Conservation (phyloP, 2,329 filamentous ascomycete genomes). For the Aureobasidium melanogenum region DNA sequence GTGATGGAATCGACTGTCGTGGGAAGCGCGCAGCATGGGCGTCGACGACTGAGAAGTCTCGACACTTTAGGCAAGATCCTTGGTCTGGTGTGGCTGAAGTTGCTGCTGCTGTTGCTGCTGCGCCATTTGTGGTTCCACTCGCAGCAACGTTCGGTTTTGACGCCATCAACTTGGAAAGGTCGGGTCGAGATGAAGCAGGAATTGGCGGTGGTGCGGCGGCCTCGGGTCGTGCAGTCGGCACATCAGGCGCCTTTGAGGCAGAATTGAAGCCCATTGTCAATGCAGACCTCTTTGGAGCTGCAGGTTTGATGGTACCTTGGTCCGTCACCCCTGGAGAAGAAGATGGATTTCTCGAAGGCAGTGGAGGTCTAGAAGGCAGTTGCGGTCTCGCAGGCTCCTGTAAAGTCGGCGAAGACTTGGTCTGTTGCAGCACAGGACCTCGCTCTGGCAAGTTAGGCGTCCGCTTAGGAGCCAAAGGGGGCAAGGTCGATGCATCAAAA, state of each 20-base stretch:
- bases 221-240: conserved; percentile 14
- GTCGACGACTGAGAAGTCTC: conserved; percentile 81
- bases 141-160: conserved; percentile 35
- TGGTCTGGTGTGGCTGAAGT: conserved; percentile 15
- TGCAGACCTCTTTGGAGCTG: conserved; percentile 33
- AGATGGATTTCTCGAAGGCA: conserved; percentile 18
- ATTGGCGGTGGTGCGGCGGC: conserved; percentile 39
- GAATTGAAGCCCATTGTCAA: conserved; percentile 40
- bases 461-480: conserved; percentile 45
- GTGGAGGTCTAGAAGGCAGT: conserved; percentile 14
- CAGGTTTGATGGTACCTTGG: conserved; percentile 14
- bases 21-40: conserved; percentile 69
- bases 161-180: conserved; percentile 47
- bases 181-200: conserved; percentile 47
- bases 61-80: conserved; percentile 65
- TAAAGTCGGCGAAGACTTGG: conserved; percentile 26
- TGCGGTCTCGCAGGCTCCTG: conserved; percentile 12
- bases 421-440: conserved; percentile 28
- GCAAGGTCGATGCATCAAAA: conserved; percentile 47
- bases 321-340: conserved; percentile 15
- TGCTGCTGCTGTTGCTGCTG: conserved; percentile 15
- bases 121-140: conserved; percentile 20
- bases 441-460: conserved; percentile 33
- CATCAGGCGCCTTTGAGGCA: conserved; percentile 17
- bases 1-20: conserved; percentile 58